Conservation (phyloP, 2,329 filamentous ascomycete species). For the Aspergillus sp. region DNA sequence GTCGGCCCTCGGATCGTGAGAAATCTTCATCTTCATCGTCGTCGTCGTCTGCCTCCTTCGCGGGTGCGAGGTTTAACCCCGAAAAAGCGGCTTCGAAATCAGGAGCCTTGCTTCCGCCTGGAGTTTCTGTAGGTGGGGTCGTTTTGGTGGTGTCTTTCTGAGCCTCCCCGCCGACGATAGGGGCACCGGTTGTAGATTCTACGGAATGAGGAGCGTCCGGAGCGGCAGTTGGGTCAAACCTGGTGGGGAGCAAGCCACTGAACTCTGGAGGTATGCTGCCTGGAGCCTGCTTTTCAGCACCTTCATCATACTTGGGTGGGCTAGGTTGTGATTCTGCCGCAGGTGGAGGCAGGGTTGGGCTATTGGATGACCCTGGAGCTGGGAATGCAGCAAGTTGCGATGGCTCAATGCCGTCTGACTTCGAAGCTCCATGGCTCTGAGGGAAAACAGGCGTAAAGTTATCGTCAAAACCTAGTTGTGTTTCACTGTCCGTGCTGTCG, state of each 20-base stretch:
- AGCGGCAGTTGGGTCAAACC: constrained; percentile 39
- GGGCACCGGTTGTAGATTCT: constrained; percentile 35
- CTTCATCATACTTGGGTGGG: constrained; percentile 46
- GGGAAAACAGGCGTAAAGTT: constrained; percentile 73
- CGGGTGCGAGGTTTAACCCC: constrained; percentile 44
- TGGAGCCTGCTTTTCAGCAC: constrained; percentile 22
- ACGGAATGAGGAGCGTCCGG: constrained; percentile 42
- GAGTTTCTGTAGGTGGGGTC: constrained; percentile 12
- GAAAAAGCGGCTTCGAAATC: constrained; percentile 51
- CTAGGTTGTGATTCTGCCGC: constrained; percentile 59
- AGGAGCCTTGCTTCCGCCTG: constrained; percentile 33
- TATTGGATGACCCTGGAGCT: constrained; percentile 39
- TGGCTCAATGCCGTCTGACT: constrained; percentile 36
- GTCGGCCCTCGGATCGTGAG: constrained; percentile 28
- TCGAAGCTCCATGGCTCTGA: constrained; percentile 26
- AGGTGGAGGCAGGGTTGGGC: constrained; percentile 46
- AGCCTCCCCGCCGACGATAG: constrained; percentile 37
- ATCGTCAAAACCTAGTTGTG: constrained; percentile 74
- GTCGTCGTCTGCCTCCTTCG: constrained; percentile 43
- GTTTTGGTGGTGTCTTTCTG: constrained; percentile 21
- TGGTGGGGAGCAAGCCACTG: constrained; percentile 40
- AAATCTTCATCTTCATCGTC: constrained; percentile 65
- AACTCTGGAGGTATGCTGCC: constrained; percentile 38
- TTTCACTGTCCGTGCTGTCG: constrained; percentile 66
- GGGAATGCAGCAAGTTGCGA: constrained; percentile 40